These are phyloP conservation scores for Auricularia sp. DNA, from an alignment of 768 basidiomycete genomes.

Conservation along the genomic window DNA sequence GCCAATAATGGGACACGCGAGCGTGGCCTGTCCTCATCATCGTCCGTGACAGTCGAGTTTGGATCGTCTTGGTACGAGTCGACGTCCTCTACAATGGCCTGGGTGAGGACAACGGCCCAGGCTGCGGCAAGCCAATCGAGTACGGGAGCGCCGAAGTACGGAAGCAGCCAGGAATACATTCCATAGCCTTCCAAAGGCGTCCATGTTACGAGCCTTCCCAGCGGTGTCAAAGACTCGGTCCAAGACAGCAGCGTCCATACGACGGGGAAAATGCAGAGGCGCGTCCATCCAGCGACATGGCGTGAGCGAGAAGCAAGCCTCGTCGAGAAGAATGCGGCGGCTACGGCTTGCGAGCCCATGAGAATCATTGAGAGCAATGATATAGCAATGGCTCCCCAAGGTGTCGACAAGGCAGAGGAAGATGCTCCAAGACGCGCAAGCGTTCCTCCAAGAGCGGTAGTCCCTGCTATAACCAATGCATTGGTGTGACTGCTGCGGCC, in stretches of 20 bases:
- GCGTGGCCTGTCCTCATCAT: slow-evolving; percentile 26
- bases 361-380: slow-evolving; percentile 39
- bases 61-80: slow-evolving; percentile 9
- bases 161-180: slow-evolving; percentile 56
- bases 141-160: slow-evolving; percentile 45
- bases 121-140: slow-evolving; percentile 69
- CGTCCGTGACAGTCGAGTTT: slow-evolving; percentile 8
- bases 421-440: neutral
- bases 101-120: slow-evolving; percentile 60
- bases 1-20: slow-evolving; percentile 32
- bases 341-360: slow-evolving; percentile 29
- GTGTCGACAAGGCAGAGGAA: slow-evolving; percentile 43
- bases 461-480: too few relatives aligned
- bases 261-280: slow-evolving; percentile 52
- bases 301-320: slow-evolving; percentile 25
- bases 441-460: neutral
- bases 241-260: slow-evolving; percentile 62
- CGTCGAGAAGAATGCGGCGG: slow-evolving; percentile 25
- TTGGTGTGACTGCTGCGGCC: neutral
- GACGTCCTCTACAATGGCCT: slow-evolving; percentile 46
- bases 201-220: slow-evolving; percentile 69
- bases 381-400: slow-evolving; percentile 16
- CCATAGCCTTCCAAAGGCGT: slow-evolving; percentile 44
- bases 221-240: slow-evolving; percentile 40
- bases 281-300: slow-evolving; percentile 26